Evolutionary conservation across 768 basidiomycete species (phyloP).

Genomic region (Hortiboletus flavorubellus): DNA sequence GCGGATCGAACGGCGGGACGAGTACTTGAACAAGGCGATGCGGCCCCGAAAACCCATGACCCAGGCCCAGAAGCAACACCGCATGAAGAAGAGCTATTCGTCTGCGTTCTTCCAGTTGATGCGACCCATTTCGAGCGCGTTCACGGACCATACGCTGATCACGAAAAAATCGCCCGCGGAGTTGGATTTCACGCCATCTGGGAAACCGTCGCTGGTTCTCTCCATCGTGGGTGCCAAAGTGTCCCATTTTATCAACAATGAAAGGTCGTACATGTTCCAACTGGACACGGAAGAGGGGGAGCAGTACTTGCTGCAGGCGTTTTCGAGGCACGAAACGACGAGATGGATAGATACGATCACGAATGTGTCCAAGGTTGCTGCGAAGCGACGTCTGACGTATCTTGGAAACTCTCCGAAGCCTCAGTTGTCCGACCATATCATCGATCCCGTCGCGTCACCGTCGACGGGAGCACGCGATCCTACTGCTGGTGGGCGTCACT

Average conservation of each 20-base stretch:
- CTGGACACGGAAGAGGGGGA: constrained; percentile 87
- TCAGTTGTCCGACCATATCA: constrained; percentile 69
- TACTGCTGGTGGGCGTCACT: constrained; percentile 55
- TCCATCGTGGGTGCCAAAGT: constrained; percentile 72
- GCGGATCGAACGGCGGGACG: constrained; percentile 69
- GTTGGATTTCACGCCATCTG: constrained; percentile 67
- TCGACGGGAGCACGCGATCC: constrained; percentile 60
- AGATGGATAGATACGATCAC: constrained; percentile 78
- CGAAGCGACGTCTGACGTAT: constrained; percentile 78
- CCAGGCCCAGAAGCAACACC: constrained; percentile 65
- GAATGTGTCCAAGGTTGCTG: constrained; percentile 66
- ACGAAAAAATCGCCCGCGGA: constrained; percentile 64
- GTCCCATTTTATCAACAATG: constrained; percentile 70
- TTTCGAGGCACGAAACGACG: constrained; percentile 64
- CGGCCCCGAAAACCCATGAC: constrained; percentile 47
- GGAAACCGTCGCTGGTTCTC: constrained; percentile 73
- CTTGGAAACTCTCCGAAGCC: constrained; percentile 74
- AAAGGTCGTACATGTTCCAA: constrained; percentile 79
- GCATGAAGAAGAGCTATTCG: constrained; percentile 87
- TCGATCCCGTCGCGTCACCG: constrained; percentile 46
- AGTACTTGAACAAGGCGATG: constrained; percentile 74
- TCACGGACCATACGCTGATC: constrained; percentile 54
- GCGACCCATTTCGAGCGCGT: constrained; percentile 87
- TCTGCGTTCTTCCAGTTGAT: constrained; percentile 79
- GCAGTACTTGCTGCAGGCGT: constrained; percentile 74